Evolutionary conservation across 2,329 filamentous ascomycete species (phyloP), one percentile per base, ranked within the genome.

Genomic region (Aciculosporium take): DNA sequence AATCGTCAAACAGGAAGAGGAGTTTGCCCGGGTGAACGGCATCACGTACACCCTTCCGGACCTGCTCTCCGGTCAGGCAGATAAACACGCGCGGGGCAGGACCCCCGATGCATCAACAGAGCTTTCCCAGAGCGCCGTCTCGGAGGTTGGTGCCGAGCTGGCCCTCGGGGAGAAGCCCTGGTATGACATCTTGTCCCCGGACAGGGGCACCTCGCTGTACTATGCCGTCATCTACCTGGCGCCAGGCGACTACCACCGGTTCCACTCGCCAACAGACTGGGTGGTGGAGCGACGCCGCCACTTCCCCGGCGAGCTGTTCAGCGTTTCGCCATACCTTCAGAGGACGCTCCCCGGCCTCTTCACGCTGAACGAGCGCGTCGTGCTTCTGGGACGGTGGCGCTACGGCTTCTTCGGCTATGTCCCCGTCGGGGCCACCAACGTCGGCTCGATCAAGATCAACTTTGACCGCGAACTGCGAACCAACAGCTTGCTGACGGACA

Each of bases 361-460:
- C 66, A 95, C 89, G 0, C 71, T 98, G 17, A 98, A 98, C 62
- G 91, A 98, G 65, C 80, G 91, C 41, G 86, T 98, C 20, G 91
- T 94, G 1, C 75, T 98, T 1, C 72, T 98, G 1, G 91, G 91
- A 15, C 76, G 87, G 44, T 98, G 91, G 91, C 82, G 88, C 42
- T 93, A 86, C 75, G 91, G 91, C 15, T 96, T 98, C 73, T 98
- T 98, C 69, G 84, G 81, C 50, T 95, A 87, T 64, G 89, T 86
- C 0, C 88, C 93, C 12, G 91, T 98, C 27, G 91, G 91, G 47
- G 91, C 91, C 7, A 98, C 91, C 18, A 98, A 98, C 54, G 91
- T 98, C 34, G 91, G 91, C 42, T 93, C 84, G 45, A 96, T 98
- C 64, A 84, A 85, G 57, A 76, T 98, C 67, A 95, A 98, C 65